These are phyloP conservation scores for Polyplosphaeria fusca DNA, from an alignment of 495 filamentous ascomycete species.

Conservation along the genomic window DNA sequence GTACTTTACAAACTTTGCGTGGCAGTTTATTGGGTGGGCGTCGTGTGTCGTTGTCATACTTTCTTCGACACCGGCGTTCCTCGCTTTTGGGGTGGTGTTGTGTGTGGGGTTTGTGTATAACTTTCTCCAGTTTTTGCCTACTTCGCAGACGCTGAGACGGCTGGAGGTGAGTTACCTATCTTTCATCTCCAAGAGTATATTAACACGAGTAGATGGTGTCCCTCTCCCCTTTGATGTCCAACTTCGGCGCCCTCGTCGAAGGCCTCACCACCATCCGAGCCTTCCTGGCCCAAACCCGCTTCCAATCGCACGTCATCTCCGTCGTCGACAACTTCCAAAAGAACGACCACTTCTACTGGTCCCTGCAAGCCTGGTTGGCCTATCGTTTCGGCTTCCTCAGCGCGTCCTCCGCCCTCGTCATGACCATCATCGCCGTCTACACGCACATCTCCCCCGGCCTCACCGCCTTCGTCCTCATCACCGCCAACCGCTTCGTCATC, in stretches of 20 bases:
- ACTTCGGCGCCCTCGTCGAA: conserved; percentile 76
- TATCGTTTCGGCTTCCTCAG: conserved; percentile 73
- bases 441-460: conserved; percentile 66
- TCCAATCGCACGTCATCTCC: conserved; percentile 69
- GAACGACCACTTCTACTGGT: conserved; percentile 94
- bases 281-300: conserved; percentile 67
- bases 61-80: conserved; percentile 67
- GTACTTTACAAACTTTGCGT: conserved; percentile 64
- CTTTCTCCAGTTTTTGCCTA: conserved; percentile 71
- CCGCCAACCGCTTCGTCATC: conserved; percentile 59
- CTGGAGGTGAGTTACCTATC: conserved; percentile 50
- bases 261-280: conserved; percentile 73
- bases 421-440: conserved; percentile 68
- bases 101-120: conserved; percentile 61
- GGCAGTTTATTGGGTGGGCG: conserved; percentile 63
- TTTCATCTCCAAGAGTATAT: neutral
- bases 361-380: conserved; percentile 74
- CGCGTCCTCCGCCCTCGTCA: conserved; percentile 63
- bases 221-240: conserved; percentile 75
- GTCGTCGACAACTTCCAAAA: conserved; percentile 82
- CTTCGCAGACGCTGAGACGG: conserved; percentile 75
- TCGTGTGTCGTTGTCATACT: conserved; percentile 71
- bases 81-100: conserved; percentile 64
- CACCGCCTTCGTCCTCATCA: conserved; percentile 70
- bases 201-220: conserved; percentile 59